phyloP scores from a whole-genome alignment of 805 yeast genomes.

The Candida chilensis region DNA sequence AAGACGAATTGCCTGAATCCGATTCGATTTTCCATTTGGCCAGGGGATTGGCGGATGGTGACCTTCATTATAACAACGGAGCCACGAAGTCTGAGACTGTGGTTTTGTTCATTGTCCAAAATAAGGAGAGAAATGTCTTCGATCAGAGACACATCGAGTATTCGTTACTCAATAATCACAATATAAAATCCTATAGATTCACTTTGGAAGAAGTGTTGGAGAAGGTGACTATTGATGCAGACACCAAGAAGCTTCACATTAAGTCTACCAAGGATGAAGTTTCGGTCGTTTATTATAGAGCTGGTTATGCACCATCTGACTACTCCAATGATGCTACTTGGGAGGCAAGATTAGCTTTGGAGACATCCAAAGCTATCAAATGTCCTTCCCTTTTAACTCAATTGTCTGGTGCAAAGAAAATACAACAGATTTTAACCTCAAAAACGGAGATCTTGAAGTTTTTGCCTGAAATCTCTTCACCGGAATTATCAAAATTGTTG shows the following conservation, averaged over 20 bases:
- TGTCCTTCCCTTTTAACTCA: constrained; percentile 90
- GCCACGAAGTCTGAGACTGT: constrained; percentile 29
- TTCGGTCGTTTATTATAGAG: constrained; percentile 82
- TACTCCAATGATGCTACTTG: constrained; percentile 61
- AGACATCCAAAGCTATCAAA: constrained; percentile 72
- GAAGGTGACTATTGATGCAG: constrained; percentile 26
- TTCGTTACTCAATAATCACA: constrained; percentile 44
- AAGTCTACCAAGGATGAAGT: constrained; percentile 57
- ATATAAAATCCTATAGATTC: constrained; percentile 55
- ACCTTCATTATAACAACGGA: constrained; percentile 39
- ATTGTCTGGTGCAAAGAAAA: constrained; percentile 85
- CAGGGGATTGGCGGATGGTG: constrained; percentile 61
- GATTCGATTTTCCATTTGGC: constrained; percentile 57
- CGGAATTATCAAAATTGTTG: constrained; percentile 20
- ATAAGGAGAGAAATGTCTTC: constrained; percentile 78
- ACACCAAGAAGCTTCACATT: constrained; percentile 39
- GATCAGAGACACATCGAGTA: constrained; percentile 87
- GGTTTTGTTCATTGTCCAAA: constrained; percentile 74
- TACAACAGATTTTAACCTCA: constrained; percentile 80
- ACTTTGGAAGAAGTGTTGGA: constrained; percentile 51
- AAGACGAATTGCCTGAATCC: constrained; percentile 53
- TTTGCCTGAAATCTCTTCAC: constrained; percentile 18
- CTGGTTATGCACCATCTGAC: constrained; percentile 85
- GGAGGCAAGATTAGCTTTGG: constrained; percentile 69
- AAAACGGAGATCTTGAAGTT: constrained; percentile 37